Conservation (phyloP, 2,329 filamentous ascomycete species). For the Madurella mycetomatis region DNA sequence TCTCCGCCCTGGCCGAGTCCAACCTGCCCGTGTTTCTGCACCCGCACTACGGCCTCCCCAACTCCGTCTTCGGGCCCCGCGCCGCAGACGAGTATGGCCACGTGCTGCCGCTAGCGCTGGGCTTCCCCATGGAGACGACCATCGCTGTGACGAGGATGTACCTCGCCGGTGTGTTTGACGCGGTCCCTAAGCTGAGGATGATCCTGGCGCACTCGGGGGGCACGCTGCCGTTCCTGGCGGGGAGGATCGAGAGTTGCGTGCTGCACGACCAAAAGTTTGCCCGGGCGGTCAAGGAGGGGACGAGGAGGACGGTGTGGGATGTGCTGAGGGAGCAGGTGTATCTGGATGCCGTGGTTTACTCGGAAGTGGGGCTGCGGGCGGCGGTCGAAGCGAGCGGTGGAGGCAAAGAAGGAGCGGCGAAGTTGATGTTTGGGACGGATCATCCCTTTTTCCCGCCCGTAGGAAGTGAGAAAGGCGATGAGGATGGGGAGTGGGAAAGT, state of each 20-base stretch:
- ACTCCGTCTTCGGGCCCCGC: constrained; percentile 71
- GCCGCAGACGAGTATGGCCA: constrained; percentile 71
- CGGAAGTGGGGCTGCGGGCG: constrained; percentile 65
- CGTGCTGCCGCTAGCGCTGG: constrained; percentile 77
- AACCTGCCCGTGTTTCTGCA: constrained; percentile 74
- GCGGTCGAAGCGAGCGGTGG: constrained; percentile 64
- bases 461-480: constrained; percentile 42
- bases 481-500: constrained; percentile 64
- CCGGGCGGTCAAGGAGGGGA: constrained; percentile 44
- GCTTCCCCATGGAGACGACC: constrained; percentile 89
- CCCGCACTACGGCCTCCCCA: constrained; percentile 85
- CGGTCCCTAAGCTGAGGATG: constrained; percentile 63
- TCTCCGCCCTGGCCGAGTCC: constrained; percentile 61
- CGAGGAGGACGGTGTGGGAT: constrained; percentile 51
- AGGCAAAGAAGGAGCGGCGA: constrained; percentile 52
- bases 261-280: constrained; percentile 72
- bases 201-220: constrained; percentile 85
- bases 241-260: constrained; percentile 83
- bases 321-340: constrained; percentile 70
- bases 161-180: constrained; percentile 79
- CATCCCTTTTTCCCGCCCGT: constrained; percentile 83
- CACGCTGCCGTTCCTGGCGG: constrained; percentile 82
- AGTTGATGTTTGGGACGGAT: constrained; percentile 77
- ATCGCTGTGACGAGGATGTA: constrained; percentile 86
- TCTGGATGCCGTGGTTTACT: constrained; percentile 82